Conservation (phyloP, 2,329 filamentous ascomycete species). For the Apiospora phragmitis region DNA sequence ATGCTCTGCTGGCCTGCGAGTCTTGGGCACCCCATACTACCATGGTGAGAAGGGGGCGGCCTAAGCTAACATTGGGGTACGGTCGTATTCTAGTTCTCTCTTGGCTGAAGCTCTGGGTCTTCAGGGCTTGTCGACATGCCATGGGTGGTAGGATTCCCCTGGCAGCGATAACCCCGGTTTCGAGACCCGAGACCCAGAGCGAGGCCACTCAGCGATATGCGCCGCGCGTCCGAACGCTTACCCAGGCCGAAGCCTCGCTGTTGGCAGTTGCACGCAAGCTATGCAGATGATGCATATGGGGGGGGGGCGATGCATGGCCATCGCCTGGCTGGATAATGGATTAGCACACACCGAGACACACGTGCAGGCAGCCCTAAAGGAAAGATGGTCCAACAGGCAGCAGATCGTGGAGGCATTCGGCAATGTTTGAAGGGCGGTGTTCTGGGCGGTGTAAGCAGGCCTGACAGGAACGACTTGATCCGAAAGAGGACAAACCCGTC, state of each 20-base stretch:
- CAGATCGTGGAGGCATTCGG: neutral
- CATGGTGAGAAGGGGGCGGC: neutral
- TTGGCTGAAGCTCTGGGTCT: neutral
- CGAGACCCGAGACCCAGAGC: neutral
- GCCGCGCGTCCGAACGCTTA: neutral
- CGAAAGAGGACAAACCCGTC: conserved; percentile 5
- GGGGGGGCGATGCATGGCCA: neutral
- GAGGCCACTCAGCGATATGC: neutral
- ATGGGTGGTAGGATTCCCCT: neutral
- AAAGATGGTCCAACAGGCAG: neutral
- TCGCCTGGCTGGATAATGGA: neutral
- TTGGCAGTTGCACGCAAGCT: neutral
- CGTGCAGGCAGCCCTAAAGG: conserved; percentile 2
- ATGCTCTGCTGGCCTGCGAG: neutral
- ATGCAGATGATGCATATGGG: neutral
- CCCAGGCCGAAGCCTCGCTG: neutral
- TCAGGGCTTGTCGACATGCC: neutral
- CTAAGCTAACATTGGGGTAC: conserved; percentile 2
- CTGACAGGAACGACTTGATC: neutral
- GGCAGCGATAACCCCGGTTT: neutral
- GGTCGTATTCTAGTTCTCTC: conserved; percentile 3
- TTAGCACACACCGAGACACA: neutral
- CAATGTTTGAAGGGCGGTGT: neutral
- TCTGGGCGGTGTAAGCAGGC: neutral
- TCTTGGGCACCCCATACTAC: neutral